These are phyloP conservation scores for Diplosphaera chodatii DNA, from an alignment of 139 green algal genomes.

Conservation along the genomic window DNA sequence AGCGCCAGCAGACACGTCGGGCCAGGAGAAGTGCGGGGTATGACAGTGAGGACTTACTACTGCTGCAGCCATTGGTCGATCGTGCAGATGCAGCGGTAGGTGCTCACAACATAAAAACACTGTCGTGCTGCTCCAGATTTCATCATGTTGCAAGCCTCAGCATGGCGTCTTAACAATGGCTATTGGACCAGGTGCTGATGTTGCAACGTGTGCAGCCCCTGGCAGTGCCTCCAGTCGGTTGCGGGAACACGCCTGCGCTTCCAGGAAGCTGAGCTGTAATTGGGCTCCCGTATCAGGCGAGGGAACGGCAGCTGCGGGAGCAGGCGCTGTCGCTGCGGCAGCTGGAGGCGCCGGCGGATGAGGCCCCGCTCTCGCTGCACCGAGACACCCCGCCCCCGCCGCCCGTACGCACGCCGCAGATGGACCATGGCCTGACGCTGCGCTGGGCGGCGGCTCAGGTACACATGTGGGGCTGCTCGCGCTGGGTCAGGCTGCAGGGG, in stretches of 20 bases:
- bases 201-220: no score
- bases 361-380: background rate
- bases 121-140: no score
- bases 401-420: background rate
- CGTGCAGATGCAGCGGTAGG: background rate
- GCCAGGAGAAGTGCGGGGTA: background rate
- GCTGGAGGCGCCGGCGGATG: background rate
- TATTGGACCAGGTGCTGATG: no score
- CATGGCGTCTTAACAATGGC: no score
- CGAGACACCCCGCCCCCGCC: no score
- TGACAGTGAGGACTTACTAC: background rate
- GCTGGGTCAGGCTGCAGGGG: no score
- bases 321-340: background rate
- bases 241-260: no score
- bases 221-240: no score
- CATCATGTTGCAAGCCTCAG: no score
- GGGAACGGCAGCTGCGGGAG: background rate
- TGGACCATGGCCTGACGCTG: background rate
- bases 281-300: background rate
- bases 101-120: background rate
- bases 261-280: no score
- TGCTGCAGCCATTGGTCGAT: background rate
- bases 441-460: background rate
- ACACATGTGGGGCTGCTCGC: no score
- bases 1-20: no score